These are phyloP conservation scores for Backusella luteola DNA, from an alignment of 192 early-diverging fungal genomes.

Conservation along the genomic window DNA sequence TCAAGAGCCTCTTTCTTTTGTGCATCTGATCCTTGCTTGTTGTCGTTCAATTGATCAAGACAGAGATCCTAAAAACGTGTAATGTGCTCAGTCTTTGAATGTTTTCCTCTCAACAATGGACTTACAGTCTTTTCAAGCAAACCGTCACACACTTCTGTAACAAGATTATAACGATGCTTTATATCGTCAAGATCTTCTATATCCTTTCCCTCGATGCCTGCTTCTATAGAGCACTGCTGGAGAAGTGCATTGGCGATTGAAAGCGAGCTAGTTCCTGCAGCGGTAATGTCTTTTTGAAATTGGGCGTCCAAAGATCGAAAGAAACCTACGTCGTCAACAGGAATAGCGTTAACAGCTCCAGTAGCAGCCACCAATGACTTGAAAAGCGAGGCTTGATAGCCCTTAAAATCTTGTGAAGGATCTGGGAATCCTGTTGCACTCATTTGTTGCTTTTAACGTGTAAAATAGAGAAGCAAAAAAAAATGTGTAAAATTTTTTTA, in stretches of 20 bases:
- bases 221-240: conserved; percentile 25
- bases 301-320: conserved; percentile 63
- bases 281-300: conserved; percentile 42
- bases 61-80: conserved; percentile 60
- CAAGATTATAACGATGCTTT: conserved; percentile 58
- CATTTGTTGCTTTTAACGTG: background rate
- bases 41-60: conserved; percentile 60
- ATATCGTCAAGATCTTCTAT: conserved; percentile 65
- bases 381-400: conserved; percentile 45
- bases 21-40: conserved; percentile 36
- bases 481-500: background rate
- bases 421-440: conserved; percentile 23
- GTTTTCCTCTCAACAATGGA: background rate
- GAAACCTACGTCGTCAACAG: conserved; percentile 56
- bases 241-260: conserved; percentile 30
- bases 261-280: conserved; percentile 21
- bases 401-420: conserved; percentile 41
- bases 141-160: conserved; percentile 76
- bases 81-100: background rate
- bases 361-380: conserved; percentile 56
- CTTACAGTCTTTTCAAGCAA: conserved; percentile 79
- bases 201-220: conserved; percentile 30
- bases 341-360: conserved; percentile 57
- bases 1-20: conserved; percentile 45
- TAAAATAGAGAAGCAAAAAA: background rate